These are phyloP conservation scores for Phialophora chinensis DNA, from an alignment of 2,329 filamentous ascomycete species.

Conservation along the genomic window DNA sequence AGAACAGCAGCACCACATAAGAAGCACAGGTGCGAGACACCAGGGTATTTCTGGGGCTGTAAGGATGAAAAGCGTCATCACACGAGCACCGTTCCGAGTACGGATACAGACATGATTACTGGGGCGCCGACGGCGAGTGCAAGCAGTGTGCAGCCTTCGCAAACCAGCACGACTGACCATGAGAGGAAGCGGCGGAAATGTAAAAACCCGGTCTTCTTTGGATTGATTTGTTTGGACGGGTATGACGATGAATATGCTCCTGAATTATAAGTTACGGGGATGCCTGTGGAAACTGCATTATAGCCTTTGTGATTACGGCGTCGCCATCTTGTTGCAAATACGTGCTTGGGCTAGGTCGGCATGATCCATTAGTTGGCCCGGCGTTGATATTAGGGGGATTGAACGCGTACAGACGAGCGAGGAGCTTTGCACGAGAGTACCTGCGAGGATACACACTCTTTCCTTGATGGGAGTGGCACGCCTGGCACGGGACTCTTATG, in stretches of 20 bases:
- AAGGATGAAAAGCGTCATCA: slow-evolving; percentile 43
- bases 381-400: not conserved
- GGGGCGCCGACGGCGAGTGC: slow-evolving; percentile 38
- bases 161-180: slow-evolving; percentile 32
- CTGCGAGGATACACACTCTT: not conserved
- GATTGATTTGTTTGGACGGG: slow-evolving; percentile 40
- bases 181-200: slow-evolving; percentile 33
- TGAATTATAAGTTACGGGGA: slow-evolving; percentile 24
- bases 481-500: not conserved
- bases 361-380: not conserved
- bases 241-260: slow-evolving; percentile 24
- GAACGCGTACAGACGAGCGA: not conserved
- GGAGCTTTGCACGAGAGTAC: not conserved
- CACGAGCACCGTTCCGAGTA: slow-evolving; percentile 42
- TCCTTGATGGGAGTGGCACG: not conserved
- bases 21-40: slow-evolving; percentile 53
- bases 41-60: slow-evolving; percentile 65
- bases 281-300: not conserved
- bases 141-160: slow-evolving; percentile 41
- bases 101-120: slow-evolving; percentile 24
- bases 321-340: not conserved
- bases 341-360: not conserved
- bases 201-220: slow-evolving; percentile 41
- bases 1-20: slow-evolving; percentile 25
- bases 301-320: not conserved